Evolutionary conservation across 2,329 filamentous ascomycete genomes (phyloP), one percentile per base, ranked within the genome.

Genomic region (Microdochium trichocladiopsis): DNA sequence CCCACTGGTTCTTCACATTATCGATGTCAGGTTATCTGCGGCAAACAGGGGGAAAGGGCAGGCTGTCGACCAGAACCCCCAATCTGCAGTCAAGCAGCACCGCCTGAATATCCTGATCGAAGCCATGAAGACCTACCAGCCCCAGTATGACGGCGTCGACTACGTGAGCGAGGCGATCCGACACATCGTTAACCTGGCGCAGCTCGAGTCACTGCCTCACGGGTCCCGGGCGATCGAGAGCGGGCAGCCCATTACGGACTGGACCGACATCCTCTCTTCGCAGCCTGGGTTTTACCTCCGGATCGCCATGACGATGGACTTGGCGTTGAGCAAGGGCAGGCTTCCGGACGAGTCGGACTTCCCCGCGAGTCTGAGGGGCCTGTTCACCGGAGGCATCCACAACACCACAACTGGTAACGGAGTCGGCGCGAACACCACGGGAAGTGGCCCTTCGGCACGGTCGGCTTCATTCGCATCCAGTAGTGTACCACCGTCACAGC

Each of bases 101-200:
- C 68, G 70, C 9, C 67, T 75, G 31, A 69, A 70, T 52, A 70
- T 73, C 47, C 66, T 75, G 21, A 71, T 73, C 41, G 72, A 75
- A 50, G 70, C 70, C 1, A 74, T 76, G 69, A 72, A 71, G 52
- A 69, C 68, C 0, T 75, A 74, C 48, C 69, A 74, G 51, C 71
- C 70, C 2, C 71, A 72, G 50, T 74, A 74, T 52, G 72, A 76
- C 51, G 71, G 71, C 22, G 69, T 72, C 1, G 73, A 76, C 56
- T 72, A 70, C 59, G 68, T 75, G 47, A 69, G 66, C 60, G 69
- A 73, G 54, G 71, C 71, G 10, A 70, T 73, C 25, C 66, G 70
- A 6, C 69, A 72, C 52, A 72, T 74, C 23, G 66, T 73, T 51
- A 70, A 70, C 50, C 63, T 73, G 9, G 69, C 72, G 0, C 67